Evolutionary conservation across 495 filamentous ascomycete genomes (phyloP).

Genomic region (Penicillium macrosclerotiorum): DNA sequence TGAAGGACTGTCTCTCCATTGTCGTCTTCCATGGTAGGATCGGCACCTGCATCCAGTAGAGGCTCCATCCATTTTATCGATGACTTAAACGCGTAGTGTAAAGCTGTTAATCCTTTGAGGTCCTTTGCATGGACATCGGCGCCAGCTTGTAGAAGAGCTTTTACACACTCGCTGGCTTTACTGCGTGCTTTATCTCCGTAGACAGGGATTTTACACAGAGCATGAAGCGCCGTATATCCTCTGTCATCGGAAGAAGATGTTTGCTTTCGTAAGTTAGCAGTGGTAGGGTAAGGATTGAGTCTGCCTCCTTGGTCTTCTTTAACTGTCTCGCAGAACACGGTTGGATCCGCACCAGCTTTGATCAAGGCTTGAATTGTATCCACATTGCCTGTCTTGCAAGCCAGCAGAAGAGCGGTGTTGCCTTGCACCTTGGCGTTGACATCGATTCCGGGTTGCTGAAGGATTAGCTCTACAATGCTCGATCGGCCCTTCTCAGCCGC

Average conservation of each 20-base stretch:
- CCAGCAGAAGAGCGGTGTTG: conserved; percentile 16
- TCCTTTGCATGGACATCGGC: conserved; percentile 14
- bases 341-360: conserved; percentile 23
- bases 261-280: no score
- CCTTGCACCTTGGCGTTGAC: conserved; percentile 7
- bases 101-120: conserved; percentile 10
- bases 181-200: background rate
- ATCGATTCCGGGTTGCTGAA: conserved; percentile 10
- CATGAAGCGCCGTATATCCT: conserved; percentile 20
- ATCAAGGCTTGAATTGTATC: conserved; percentile 16
- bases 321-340: conserved; percentile 5
- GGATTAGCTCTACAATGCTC: conserved; percentile 10
- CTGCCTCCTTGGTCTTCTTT: background rate
- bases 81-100: conserved; percentile 12
- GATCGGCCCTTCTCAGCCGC: conserved; percentile 8
- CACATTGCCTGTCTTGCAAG: conserved; percentile 8
- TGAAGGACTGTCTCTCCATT: conserved; percentile 13
- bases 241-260: conserved; percentile 2
- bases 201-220: conserved; percentile 1
- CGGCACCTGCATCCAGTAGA: conserved; percentile 16
- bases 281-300: background rate
- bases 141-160: conserved; percentile 14
- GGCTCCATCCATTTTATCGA: conserved; percentile 5
- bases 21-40: conserved; percentile 11
- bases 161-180: no score